These are phyloP conservation scores for Lignosus rhinocerotis DNA, from an alignment of 1,284 basidiomycete species.

Conservation along the genomic window DNA sequence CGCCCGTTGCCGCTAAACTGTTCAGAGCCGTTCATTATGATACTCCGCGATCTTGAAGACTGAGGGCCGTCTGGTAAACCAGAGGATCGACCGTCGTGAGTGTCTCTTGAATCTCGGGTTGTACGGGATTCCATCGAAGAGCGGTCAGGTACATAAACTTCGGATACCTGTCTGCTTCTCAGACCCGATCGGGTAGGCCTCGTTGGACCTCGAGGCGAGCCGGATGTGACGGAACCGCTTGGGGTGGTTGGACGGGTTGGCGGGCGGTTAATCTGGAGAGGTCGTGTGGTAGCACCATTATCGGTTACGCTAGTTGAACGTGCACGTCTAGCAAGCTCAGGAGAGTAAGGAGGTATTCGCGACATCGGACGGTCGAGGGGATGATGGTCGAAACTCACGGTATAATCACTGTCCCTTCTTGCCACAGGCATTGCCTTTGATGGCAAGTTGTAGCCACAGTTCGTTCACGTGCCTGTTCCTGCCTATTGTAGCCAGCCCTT, in stretches of 20 bases:
- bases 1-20: slow-evolving; percentile 17
- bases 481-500: not conserved
- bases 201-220: slow-evolving; percentile 31
- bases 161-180: slow-evolving; percentile 33
- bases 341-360: slow-evolving; percentile 49
- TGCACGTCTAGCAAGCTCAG: slow-evolving; percentile 28
- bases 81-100: slow-evolving; percentile 29
- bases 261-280: slow-evolving; percentile 51
- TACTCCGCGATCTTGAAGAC: slow-evolving; percentile 24
- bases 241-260: slow-evolving; percentile 36
- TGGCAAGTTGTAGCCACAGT: slow-evolving; percentile 10
- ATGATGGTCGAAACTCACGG: no score
- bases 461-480: not conserved
- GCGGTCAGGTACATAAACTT: slow-evolving; percentile 33
- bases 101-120: slow-evolving; percentile 29
- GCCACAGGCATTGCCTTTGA: slow-evolving; percentile 12
- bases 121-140: slow-evolving; percentile 29
- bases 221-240: slow-evolving; percentile 29
- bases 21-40: slow-evolving; percentile 19
- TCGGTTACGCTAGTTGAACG: slow-evolving; percentile 26
- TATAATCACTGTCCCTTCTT: slow-evolving; percentile 16
- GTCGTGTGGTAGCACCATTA: slow-evolving; percentile 39
- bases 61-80: slow-evolving; percentile 21
- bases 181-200: slow-evolving; percentile 39
- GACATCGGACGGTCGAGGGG: slow-evolving; percentile 43